These are phyloP conservation scores for Wallacemonas sp. DNA, from an alignment of 208 protist genomes.

Conservation along the genomic window DNA sequence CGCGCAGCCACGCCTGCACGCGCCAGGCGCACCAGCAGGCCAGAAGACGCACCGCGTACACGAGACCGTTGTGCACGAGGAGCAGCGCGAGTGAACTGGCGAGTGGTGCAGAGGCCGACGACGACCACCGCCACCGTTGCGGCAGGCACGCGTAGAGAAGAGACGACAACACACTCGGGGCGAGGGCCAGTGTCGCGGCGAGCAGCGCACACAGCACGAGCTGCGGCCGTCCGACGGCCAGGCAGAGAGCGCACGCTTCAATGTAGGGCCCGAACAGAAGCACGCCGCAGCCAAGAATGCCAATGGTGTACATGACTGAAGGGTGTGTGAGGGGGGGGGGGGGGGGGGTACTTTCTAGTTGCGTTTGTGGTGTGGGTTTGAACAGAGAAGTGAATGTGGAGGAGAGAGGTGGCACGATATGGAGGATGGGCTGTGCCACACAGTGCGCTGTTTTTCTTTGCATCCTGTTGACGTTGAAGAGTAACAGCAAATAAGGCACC, in stretches of 20 bases:
- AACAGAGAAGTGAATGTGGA: too few relatives aligned
- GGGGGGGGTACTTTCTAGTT: too few relatives aligned
- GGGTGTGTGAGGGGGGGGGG: too few relatives aligned
- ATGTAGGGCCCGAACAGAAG: slow-evolving; percentile 22
- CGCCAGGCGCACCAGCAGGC: slow-evolving; percentile 32
- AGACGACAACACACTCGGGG: slow-evolving; percentile 6
- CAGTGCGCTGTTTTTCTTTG: too few relatives aligned
- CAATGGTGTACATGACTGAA: slow-evolving; percentile 20
- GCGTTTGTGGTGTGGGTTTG: too few relatives aligned
- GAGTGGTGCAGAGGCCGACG: neutral
- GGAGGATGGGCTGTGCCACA: too few relatives aligned
- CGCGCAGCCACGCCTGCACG: slow-evolving; percentile 31
- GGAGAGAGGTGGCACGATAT: too few relatives aligned
- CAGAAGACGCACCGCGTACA: slow-evolving; percentile 24
- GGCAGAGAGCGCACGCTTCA: neutral
- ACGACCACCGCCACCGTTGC: neutral
- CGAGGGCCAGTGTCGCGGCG: neutral
- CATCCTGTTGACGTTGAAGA: too few relatives aligned
- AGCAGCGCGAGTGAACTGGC: slow-evolving; percentile 22
- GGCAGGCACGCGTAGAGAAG: slow-evolving; percentile 4
- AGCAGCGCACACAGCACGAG: slow-evolving; percentile 19
- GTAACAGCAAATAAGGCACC: too few relatives aligned
- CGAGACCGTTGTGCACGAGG: slow-evolving; percentile 24
- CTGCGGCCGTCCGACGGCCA: slow-evolving; percentile 2
- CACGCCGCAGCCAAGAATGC: slow-evolving; percentile 12